Evolutionary conservation across 306 rosid genomes (phyloP).

Genomic region (Biancaea sappan): DNA sequence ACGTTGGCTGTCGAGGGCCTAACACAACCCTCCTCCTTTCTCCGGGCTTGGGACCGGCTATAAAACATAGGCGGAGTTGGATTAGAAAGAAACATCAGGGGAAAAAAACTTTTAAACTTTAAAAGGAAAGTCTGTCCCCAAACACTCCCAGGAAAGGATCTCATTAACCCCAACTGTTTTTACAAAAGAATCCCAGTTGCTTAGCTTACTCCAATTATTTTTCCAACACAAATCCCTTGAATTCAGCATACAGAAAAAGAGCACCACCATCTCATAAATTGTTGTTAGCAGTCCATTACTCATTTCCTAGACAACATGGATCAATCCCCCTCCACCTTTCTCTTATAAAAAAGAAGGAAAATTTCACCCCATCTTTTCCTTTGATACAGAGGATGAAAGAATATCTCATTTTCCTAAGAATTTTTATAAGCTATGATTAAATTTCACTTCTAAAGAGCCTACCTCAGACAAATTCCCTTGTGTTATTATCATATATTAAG

Average conservation of each 20-base stretch:
- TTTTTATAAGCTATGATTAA: neutral
- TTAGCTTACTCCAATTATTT: neutral
- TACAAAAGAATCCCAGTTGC: neutral
- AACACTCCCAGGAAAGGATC: neutral
- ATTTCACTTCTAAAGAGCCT: neutral
- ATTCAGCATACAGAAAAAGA: neutral
- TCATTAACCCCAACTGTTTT: neutral
- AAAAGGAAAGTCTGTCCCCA: neutral
- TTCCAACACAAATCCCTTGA: neutral
- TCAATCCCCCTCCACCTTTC: neutral
- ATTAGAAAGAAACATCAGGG: conserved; percentile 6
- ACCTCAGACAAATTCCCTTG: neutral
- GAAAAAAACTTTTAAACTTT: neutral
- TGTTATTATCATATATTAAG: neutral
- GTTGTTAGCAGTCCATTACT: neutral
- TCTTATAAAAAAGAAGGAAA: neutral
- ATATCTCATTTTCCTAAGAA: neutral
- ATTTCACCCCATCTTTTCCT: neutral
- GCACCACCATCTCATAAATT: neutral
- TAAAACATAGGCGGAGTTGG: no score
- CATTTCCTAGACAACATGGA: neutral
- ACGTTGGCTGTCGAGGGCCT: no score
- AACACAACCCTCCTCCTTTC: no score
- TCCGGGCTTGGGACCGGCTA: no score
- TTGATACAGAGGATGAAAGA: neutral